A percentile compares a stretch with the other conserved stretches of the same genome.
These are phyloP conservation scores for Dalbergia cochinchinensis DNA, from an alignment of 306 rosid genomes.

Conservation along the genomic window DNA sequence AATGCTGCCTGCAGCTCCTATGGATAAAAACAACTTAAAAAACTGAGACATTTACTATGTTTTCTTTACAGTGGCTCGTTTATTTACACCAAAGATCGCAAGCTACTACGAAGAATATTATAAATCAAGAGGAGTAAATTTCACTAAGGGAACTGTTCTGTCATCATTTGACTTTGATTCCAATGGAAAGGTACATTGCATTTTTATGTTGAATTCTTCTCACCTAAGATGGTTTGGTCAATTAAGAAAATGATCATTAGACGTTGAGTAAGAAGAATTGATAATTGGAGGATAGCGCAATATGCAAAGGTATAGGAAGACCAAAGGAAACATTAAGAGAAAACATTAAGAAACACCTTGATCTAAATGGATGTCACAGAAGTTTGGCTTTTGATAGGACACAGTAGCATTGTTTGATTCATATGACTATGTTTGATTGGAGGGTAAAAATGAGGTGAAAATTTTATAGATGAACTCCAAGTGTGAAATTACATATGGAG, in stretches of 20 bases:
- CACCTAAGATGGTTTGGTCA: neutral
- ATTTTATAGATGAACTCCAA: too few species aligned
- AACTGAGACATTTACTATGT: constrained; percentile 24
- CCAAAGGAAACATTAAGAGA: neutral
- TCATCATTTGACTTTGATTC: constrained; percentile 87
- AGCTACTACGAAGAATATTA: constrained; percentile 89
- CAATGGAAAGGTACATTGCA: constrained; percentile 69
- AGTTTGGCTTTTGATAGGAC: neutral
- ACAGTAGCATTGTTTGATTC: constrained; percentile 2
- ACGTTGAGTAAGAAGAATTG: neutral
- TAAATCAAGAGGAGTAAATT: constrained; percentile 81
- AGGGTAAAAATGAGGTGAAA: too few species aligned
- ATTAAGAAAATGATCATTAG: neutral
- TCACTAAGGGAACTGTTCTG: constrained; percentile 87
- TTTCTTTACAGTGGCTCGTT: constrained; percentile 86
- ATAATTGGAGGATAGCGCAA: neutral
- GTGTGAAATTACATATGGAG: too few species aligned
- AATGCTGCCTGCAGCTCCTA: neutral
- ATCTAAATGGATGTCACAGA: neutral
- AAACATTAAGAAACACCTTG: constrained; percentile 10
- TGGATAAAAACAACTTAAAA: constrained; percentile 14
- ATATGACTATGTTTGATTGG: neutral
- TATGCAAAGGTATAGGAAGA: constrained; percentile 4
- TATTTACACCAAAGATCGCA: constrained; percentile 91
- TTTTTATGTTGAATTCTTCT: constrained; percentile 8